Conservation (phyloP, 108 stramenopile species). For the Skeletonema menzelii region DNA sequence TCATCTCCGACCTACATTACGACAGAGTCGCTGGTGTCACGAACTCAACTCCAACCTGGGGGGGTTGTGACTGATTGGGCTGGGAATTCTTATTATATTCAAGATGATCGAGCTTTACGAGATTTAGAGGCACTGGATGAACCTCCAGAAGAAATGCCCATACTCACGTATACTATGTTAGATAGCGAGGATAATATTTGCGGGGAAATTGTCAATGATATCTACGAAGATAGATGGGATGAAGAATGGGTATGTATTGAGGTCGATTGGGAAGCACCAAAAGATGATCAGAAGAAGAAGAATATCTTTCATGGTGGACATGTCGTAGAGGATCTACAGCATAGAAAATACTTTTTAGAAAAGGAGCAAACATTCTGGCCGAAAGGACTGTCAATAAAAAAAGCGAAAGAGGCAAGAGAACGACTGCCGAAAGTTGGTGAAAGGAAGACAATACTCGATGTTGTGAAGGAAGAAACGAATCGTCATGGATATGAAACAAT, state of each 20-base stretch:
- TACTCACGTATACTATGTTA: not conserved
- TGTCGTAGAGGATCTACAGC: not conserved
- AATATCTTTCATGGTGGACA: not conserved
- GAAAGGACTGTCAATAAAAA: not conserved
- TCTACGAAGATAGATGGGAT: not conserved
- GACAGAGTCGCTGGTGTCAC: not conserved
- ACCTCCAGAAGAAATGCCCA: not conserved
- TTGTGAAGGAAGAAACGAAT: not conserved
- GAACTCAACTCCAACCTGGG: not conserved
- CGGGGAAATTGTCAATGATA: not conserved
- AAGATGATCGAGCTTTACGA: not conserved
- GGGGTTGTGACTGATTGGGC: not conserved
- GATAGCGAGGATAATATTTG: not conserved
- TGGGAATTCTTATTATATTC: not conserved
- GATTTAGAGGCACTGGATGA: not conserved
- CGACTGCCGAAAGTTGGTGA: not conserved
- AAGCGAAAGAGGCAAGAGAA: not conserved
- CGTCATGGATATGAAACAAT: not conserved
- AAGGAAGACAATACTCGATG: conserved; percentile 2
- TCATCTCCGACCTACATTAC: not conserved
- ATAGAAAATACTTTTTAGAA: not conserved
- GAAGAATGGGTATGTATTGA: not conserved
- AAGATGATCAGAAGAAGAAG: not conserved
- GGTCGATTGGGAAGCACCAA: not conserved
- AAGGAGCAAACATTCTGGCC: not conserved